Evolutionary conservation across 768 basidiomycete genomes (phyloP), one percentile per base, ranked within the genome.

Genomic region (Flagelloscypha sp.): DNA sequence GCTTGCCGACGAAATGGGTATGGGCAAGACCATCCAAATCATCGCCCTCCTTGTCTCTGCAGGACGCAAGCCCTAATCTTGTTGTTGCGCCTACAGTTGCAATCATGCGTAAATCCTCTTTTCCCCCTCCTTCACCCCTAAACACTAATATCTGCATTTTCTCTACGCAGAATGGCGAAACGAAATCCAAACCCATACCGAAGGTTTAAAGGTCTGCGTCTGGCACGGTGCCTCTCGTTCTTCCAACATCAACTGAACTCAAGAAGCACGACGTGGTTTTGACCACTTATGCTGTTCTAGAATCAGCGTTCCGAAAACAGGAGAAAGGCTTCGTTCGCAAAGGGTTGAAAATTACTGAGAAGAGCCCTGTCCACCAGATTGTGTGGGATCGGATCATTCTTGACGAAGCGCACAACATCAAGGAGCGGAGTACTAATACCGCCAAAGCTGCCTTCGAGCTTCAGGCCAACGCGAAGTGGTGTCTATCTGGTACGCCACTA

Each of bases 381-480:
- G 59, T 81, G 32, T 99, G 95, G 94, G 75, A 80, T 40, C 65
- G 90, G 40, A 68, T 88, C 30, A 63, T 89, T 18, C 73, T 95
- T 28, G 92, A 97, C 46, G 92, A 95, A 63, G 94, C 93, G 5
- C 94, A 97, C 58, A 97, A 93, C 54, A 97, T 98, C 65, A 98
- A 98, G 52, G 94, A 98, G 53, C 77, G 94, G 3, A 62, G 77
- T 3, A 92, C 88, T 1, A 97, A 94, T 53, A 97, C 94, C 0
- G 93, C 94, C 1, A 97, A 94, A 57, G 93, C 92, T n/a, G 75
- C 89, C 1, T 99, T 99, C 54, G 84, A 90, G 37, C 66, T 99
- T 8, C 58, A 80, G 45, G 75, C 82, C 36, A 74, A 73, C 32
- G 88, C 75, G 46, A 78, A 76, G 41, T 99, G 95, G 95, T 99